Conservation (phyloP, 371 early-diverging fungal genomes). For the Syncephalis plumigaleata region DNA sequence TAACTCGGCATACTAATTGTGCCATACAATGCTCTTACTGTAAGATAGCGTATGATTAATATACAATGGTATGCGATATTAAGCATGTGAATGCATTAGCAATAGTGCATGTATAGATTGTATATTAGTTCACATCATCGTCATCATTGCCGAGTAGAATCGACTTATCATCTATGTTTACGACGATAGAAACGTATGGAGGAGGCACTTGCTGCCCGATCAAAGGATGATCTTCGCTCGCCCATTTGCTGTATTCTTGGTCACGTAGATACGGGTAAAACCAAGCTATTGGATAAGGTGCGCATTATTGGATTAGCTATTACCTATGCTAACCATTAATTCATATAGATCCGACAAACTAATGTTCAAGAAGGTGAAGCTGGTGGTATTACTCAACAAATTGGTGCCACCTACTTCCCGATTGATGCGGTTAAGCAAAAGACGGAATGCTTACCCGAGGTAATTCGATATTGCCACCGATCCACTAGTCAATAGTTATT, state of each 20-base stretch:
- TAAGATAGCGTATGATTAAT: too few relatives aligned
- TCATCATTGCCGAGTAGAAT: slow-evolving; percentile 6
- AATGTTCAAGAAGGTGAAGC: slow-evolving; percentile 99
- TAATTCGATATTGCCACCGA: too few relatives aligned
- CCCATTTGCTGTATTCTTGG: slow-evolving; percentile 99
- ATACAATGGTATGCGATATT: too few relatives aligned
- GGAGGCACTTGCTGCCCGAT: slow-evolving; percentile 70
- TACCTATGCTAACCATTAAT: too few relatives aligned
- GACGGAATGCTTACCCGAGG: slow-evolving; percentile 46
- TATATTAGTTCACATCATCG: too few relatives aligned
- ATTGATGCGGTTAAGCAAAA: slow-evolving; percentile 82
- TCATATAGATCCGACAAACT: slow-evolving; percentile 85
- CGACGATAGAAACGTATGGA: slow-evolving; percentile 30
- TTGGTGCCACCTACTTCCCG: slow-evolving; percentile 99
- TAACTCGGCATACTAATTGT: too few relatives aligned
- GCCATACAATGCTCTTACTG: too few relatives aligned
- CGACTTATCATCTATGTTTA: slow-evolving; percentile 5
- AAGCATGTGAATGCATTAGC: too few relatives aligned
- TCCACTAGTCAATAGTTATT: too few relatives aligned
- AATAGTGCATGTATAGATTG: too few relatives aligned
- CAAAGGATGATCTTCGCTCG: slow-evolving; percentile 83
- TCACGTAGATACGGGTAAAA: slow-evolving; percentile 99
- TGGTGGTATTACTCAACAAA: slow-evolving; percentile 99
- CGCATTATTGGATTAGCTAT: too few relatives aligned
- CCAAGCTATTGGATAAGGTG: slow-evolving; percentile 94